Evolutionary conservation across 2,329 filamentous ascomycete species (phyloP).

Genomic region (Albophoma yamanashiensis): DNA sequence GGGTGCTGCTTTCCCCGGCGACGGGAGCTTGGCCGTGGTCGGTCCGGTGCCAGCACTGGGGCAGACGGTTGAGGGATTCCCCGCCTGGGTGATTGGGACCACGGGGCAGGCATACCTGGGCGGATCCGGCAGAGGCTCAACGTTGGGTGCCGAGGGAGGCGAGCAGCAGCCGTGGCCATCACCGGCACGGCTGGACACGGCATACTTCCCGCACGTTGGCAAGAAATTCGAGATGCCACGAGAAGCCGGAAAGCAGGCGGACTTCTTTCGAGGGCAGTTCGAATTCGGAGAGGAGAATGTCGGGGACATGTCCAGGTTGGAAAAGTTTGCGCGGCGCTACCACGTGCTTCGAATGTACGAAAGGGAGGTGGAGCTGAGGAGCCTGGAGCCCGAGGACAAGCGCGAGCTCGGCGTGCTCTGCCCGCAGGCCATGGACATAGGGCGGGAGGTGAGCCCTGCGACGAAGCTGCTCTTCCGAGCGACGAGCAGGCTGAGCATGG

Average conservation of each 20-base stretch:
- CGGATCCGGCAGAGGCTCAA: background rate
- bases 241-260: slow-evolving; percentile 5
- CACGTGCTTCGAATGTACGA: slow-evolving; percentile 37
- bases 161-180: background rate
- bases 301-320: background rate
- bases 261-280: slow-evolving; percentile 9
- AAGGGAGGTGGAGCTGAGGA: slow-evolving; percentile 36
- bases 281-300: slow-evolving; percentile 7
- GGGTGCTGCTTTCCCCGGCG: background rate
- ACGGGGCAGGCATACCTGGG: background rate
- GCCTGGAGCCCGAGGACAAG: slow-evolving; percentile 14
- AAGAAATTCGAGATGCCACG: slow-evolving; percentile 8
- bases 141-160: background rate
- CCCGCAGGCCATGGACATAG: slow-evolving; percentile 17
- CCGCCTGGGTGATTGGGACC: background rate
- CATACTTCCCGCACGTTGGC: slow-evolving; percentile 24
- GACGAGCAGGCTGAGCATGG: slow-evolving; percentile 42
- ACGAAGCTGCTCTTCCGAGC: slow-evolving; percentile 17
- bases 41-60: background rate
- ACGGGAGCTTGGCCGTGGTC: background rate
- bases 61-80: background rate
- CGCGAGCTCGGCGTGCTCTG: slow-evolving; percentile 20
- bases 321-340: slow-evolving; percentile 10
- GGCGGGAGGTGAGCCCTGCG: slow-evolving; percentile 9
- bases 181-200: slow-evolving; percentile 16